These are phyloP conservation scores for Aspergillus sp. DNA, from an alignment of 2,329 filamentous ascomycete genomes.

Conservation along the genomic window DNA sequence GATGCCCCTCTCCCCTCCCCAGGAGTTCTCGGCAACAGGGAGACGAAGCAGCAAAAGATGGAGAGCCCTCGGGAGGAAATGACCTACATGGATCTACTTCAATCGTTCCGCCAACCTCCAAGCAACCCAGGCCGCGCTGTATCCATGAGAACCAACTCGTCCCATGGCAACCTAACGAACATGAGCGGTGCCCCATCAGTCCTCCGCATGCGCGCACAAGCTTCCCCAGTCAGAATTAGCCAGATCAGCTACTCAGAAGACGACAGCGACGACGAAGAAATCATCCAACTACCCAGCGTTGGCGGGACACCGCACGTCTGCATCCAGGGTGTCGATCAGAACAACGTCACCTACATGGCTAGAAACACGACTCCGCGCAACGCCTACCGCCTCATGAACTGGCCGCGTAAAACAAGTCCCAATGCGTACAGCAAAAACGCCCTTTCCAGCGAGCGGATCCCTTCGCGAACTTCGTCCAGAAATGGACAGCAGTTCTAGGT, in stretches of 20 bases:
- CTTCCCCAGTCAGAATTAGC: conserved; percentile 25
- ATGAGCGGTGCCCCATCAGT: conserved; percentile 26
- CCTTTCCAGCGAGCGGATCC: neutral
- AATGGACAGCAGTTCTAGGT: neutral
- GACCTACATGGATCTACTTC: conserved; percentile 34
- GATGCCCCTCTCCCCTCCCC: conserved; percentile 41
- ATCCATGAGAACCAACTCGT: conserved; percentile 12
- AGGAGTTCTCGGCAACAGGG: conserved; percentile 28
- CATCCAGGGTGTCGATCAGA: conserved; percentile 36
- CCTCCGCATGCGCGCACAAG: conserved; percentile 38
- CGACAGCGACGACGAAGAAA: conserved; percentile 39
- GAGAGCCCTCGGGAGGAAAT: conserved; percentile 25
- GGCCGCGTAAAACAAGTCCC: conserved; percentile 26
- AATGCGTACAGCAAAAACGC: conserved; percentile 5
- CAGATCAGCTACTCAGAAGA: conserved; percentile 25
- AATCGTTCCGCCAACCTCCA: conserved; percentile 12
- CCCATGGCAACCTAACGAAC: conserved; percentile 14
- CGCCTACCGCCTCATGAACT: conserved; percentile 35
- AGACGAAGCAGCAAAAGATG: conserved; percentile 12
- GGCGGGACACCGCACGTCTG: conserved; percentile 26
- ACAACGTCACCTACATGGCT: conserved; percentile 37
- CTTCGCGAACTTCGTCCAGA: neutral
- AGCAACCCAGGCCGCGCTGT: conserved; percentile 16
- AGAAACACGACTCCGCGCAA: conserved; percentile 27
- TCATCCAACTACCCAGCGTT: conserved; percentile 37